These are phyloP conservation scores for Cladophialophora psammophila DNA, from an alignment of 2,329 filamentous ascomycete genomes.

Conservation along the genomic window DNA sequence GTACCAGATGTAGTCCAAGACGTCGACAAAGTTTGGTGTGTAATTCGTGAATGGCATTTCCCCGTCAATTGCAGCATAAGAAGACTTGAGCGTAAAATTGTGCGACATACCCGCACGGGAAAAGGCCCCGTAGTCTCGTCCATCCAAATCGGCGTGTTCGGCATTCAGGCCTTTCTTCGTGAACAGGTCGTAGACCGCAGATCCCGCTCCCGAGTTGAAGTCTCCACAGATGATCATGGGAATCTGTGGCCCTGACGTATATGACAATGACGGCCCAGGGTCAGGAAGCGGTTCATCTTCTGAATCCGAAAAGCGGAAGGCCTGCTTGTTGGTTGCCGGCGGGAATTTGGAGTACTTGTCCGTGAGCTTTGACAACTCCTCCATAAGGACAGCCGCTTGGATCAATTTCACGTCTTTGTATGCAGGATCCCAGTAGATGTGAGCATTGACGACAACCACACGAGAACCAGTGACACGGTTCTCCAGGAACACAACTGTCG, in stretches of 20 bases:
- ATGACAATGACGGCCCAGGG: constrained; percentile 83
- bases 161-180: constrained; percentile 78
- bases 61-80: constrained; percentile 78
- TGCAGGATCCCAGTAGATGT: constrained; percentile 92
- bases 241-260: constrained; percentile 84
- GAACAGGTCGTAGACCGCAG: constrained; percentile 90
- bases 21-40: constrained; percentile 87
- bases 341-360: constrained; percentile 84
- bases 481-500: constrained; percentile 88
- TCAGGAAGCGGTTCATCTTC: constrained; percentile 65
- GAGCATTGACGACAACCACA: constrained; percentile 90
- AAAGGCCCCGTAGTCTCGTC: constrained; percentile 89
- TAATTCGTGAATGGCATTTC: constrained; percentile 96
- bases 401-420: constrained; percentile 95
- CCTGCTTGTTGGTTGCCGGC: constrained; percentile 78
- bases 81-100: constrained; percentile 90
- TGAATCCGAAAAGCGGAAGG: constrained; percentile 60
- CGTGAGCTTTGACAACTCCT: constrained; percentile 83
- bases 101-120: constrained; percentile 91
- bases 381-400: constrained; percentile 94
- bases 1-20: constrained; percentile 98
- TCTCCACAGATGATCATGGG: constrained; percentile 92
- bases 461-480: constrained; percentile 89
- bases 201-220: constrained; percentile 89
- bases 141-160: constrained; percentile 79